Conservation (phyloP, 2,329 filamentous ascomycete species). For the Penicillium sp. region DNA sequence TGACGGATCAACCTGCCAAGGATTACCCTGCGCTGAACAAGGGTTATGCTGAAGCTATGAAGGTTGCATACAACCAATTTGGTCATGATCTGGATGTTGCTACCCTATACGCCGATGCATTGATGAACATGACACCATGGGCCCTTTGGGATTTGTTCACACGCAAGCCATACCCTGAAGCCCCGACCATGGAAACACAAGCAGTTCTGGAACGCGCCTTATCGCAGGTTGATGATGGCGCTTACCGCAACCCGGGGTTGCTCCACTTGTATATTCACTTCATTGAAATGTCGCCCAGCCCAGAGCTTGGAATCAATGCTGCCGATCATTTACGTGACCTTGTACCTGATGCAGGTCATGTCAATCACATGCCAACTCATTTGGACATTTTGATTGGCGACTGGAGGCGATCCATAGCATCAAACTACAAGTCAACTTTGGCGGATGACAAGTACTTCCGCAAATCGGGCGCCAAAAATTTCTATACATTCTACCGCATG, state of each 20-base stretch:
- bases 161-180: conserved; percentile 55
- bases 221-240: conserved; percentile 47
- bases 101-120: conserved; percentile 62
- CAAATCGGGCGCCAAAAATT: conserved; percentile 62
- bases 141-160: conserved; percentile 62
- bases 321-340: conserved; percentile 66
- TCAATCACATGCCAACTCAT: conserved; percentile 75
- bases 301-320: conserved; percentile 61
- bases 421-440: conserved; percentile 64
- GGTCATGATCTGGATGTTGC: conserved; percentile 61
- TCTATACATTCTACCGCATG: conserved; percentile 72
- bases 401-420: conserved; percentile 64
- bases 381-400: conserved; percentile 71
- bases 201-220: conserved; percentile 61
- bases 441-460: conserved; percentile 68
- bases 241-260: conserved; percentile 64
- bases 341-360: conserved; percentile 67
- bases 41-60: conserved; percentile 64
- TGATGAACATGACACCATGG: conserved; percentile 69
- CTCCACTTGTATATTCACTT: conserved; percentile 75
- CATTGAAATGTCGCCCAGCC: conserved; percentile 71
- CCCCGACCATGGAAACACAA: conserved; percentile 61
- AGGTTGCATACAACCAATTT: conserved; percentile 53
- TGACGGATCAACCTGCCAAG: conserved; percentile 47
- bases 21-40: conserved; percentile 58